These are phyloP conservation scores for Beauveria sp. DNA, from an alignment of 2,329 filamentous ascomycete genomes.

Conservation along the genomic window DNA sequence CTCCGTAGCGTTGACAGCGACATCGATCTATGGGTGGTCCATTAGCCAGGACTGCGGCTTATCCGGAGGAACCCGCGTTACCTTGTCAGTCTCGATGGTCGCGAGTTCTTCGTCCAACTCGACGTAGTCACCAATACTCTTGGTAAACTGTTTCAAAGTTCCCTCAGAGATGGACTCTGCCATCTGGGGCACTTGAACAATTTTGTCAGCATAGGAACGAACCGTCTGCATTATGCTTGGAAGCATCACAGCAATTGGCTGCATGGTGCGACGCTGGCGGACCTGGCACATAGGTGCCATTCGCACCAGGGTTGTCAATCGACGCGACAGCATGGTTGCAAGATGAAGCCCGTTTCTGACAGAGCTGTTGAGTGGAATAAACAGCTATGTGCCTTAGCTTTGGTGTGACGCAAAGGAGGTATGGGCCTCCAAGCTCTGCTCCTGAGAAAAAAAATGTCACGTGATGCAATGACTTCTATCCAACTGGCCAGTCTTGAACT, in stretches of 20 bases:
- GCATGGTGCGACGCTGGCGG: constrained; percentile 19
- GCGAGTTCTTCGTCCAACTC: constrained; percentile 97
- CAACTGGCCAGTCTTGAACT: not conserved
- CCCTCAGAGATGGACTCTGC: constrained; percentile 98
- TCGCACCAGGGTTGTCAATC: constrained; percentile 34
- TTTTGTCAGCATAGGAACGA: constrained; percentile 64
- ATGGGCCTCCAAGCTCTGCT: not conserved
- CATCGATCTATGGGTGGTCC: constrained; percentile 65
- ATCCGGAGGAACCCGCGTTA: constrained; percentile 27
- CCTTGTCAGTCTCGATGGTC: constrained; percentile 98
- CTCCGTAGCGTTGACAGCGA: constrained; percentile 89
- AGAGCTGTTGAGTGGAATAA: not conserved
- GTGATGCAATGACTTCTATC: not conserved
- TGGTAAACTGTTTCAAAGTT: constrained; percentile 91
- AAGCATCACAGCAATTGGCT: constrained; percentile 33
- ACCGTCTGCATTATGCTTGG: constrained; percentile 48
- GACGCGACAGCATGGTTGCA: constrained; percentile 35
- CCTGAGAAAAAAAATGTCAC: constrained; percentile 3
- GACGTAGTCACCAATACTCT: constrained; percentile 86
- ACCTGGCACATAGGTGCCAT: constrained; percentile 35
- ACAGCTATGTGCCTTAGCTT: not conserved
- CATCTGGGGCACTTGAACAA: constrained; percentile 95
- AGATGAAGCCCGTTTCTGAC: not conserved
- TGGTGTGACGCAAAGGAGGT: constrained; percentile 4
- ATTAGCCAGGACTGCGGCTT: not conserved